Evolutionary conservation across 1,139 yeast species (phyloP).

Genomic region (Pichia sp.): DNA sequence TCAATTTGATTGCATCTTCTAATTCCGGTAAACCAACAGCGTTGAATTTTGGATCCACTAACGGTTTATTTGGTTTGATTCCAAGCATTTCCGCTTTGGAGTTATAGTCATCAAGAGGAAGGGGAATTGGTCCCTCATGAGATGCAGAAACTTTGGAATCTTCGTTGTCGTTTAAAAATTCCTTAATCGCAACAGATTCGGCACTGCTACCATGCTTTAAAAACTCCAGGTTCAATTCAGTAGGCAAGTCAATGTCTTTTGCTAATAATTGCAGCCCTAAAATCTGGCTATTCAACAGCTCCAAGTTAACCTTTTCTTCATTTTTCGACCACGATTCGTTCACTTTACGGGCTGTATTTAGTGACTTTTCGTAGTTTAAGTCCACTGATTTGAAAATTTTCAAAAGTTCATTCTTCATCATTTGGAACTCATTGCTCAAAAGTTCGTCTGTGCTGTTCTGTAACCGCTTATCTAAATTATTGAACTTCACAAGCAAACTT

Average conservation of each 20-base stretch:
- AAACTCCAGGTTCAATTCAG: constrained; percentile 22
- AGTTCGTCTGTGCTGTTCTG: too few species aligned
- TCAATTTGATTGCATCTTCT: constrained; percentile 46
- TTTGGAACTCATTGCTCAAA: too few species aligned
- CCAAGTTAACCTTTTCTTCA: constrained; percentile 34
- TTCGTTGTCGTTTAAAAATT: not conserved
- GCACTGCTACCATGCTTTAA: constrained; percentile 7
- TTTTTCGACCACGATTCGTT: constrained; percentile 17
- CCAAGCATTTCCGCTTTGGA: constrained; percentile 27
- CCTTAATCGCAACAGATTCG: not conserved
- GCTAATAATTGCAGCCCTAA: constrained; percentile 70
- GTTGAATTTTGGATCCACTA: constrained; percentile 62
- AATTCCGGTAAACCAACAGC: constrained; percentile 46
- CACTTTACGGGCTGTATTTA: constrained; percentile 11
- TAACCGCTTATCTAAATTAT: too few species aligned
- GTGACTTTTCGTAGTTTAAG: constrained; percentile 12
- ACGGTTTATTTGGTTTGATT: constrained; percentile 37
- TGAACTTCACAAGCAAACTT: too few species aligned
- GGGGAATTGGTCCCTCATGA: not conserved
- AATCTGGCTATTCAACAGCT: constrained; percentile 57
- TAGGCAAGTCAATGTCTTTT: constrained; percentile 70
- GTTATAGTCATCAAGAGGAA: constrained; percentile 21
- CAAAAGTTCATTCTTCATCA: not conserved
- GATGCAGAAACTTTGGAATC: not conserved
- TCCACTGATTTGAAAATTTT: constrained; percentile 16